Conservation (phyloP, 768 basidiomycete species). For the Tulasnella sp. region DNA sequence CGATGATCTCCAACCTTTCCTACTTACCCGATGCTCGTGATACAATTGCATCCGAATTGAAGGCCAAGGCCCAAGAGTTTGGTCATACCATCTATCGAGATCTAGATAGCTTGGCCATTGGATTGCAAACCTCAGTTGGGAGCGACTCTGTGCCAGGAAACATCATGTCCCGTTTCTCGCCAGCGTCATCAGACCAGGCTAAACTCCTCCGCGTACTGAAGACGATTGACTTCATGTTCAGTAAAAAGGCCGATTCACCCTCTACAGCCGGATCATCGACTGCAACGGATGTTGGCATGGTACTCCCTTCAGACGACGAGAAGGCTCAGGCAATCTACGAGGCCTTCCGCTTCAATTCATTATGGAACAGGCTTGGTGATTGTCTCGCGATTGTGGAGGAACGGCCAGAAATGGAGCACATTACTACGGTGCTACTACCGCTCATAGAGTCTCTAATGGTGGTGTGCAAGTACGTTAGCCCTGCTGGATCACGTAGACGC, state of each 20-base stretch:
- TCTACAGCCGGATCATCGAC: conserved; percentile 28
- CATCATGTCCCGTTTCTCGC: conserved; percentile 72
- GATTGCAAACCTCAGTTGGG: conserved; percentile 41
- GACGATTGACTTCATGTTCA: conserved; percentile 95
- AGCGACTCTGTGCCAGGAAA: conserved; percentile 38
- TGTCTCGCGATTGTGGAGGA: conserved; percentile 76
- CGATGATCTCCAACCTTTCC: conserved; percentile 85
- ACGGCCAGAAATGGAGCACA: conserved; percentile 66
- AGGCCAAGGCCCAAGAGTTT: conserved; percentile 74
- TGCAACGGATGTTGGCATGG: conserved; percentile 17
- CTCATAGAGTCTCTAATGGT: conserved; percentile 97
- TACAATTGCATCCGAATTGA: conserved; percentile 78
- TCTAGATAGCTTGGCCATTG: conserved; percentile 58
- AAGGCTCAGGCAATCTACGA: conserved; percentile 83
- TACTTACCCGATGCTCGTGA: conserved; percentile 79
- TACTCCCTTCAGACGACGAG: conserved; percentile 35
- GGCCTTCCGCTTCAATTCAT: conserved; percentile 74
- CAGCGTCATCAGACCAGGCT: conserved; percentile 90
- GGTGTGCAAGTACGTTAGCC: conserved; percentile 78
- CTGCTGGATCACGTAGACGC: conserved; percentile 28
- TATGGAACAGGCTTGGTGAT: conserved; percentile 85
- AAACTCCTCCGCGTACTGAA: conserved; percentile 90
- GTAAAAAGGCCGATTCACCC: conserved; percentile 42
- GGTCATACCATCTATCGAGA: conserved; percentile 62
- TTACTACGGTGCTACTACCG: conserved; percentile 84